A percentile compares a stretch with the other conserved stretches of the same genome.
Evolutionary conservation across 2,329 filamentous ascomycete genomes (phyloP).

Genomic region (Chaetoscypha palmicola): DNA sequence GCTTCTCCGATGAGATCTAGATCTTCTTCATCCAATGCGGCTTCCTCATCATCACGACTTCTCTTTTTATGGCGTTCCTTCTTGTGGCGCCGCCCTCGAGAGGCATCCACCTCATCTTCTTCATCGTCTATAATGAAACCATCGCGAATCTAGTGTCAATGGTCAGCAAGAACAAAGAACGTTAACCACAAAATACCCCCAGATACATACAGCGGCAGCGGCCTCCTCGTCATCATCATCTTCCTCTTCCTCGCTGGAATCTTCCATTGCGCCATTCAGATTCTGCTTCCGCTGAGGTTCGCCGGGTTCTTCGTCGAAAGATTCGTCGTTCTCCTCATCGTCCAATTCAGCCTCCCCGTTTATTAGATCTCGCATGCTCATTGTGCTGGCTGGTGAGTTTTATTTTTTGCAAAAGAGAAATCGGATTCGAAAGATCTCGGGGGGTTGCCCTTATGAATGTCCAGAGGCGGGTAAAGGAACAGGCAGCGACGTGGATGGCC

Average conservation of each 20-base stretch:
- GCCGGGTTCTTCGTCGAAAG: slow-evolving; percentile 69
- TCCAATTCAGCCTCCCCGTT: slow-evolving; percentile 81
- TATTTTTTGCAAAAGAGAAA: neutral
- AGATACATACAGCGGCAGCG: slow-evolving; percentile 59
- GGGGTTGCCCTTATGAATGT: slow-evolving; percentile 7
- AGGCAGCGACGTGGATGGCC: slow-evolving; percentile 2
- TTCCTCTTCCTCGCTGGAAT: slow-evolving; percentile 88
- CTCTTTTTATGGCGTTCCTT: slow-evolving; percentile 63
- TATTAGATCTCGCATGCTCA: slow-evolving; percentile 73
- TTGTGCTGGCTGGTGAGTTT: slow-evolving; percentile 33
- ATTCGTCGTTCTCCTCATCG: slow-evolving; percentile 77
- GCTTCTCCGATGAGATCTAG: slow-evolving; percentile 87
- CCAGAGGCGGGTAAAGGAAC: neutral
- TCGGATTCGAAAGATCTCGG: slow-evolving; percentile 1
- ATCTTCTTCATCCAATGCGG: slow-evolving; percentile 86
- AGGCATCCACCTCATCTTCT: slow-evolving; percentile 67
- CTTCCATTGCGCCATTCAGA: slow-evolving; percentile 49
- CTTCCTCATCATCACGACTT: slow-evolving; percentile 76
- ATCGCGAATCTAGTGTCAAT: slow-evolving; percentile 62
- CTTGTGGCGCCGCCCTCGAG: slow-evolving; percentile 43
- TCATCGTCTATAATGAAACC: slow-evolving; percentile 95
- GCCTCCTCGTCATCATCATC: slow-evolving; percentile 89
- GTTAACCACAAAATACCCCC: slow-evolving; percentile 2
- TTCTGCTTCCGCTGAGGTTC: slow-evolving; percentile 43
- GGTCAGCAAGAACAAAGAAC: slow-evolving; percentile 9